Evolutionary conservation across 169 alveolate species (phyloP), one percentile per base, ranked within the genome.

Genomic region (Cryptosporidium muris): DNA sequence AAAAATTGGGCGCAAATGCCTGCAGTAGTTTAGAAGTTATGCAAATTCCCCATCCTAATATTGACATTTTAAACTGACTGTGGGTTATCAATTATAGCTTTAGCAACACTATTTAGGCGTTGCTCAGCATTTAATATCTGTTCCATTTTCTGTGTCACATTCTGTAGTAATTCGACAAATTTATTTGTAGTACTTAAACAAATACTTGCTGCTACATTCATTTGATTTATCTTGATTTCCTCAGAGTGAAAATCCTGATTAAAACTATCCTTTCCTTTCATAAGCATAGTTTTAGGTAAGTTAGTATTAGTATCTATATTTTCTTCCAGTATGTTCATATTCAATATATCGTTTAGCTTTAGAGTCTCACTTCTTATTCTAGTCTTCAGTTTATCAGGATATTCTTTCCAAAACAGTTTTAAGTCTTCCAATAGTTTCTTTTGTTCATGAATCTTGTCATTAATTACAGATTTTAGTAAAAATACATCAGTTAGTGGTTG

Each of bases 61-160:
- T 25, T 25, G 0, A 25, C 14, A 56, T 11, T 45, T 37, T 64
- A 7, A 40, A 37, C 4, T 45, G 16, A 40, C 2, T 45, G 52
- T 3, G 74, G 60, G 6, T 74, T 54, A 37, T 40, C 63, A 7
- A 74, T 54, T 12, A 74, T 5, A 25, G 85, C 85, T 40, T 60
- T 74, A 6, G 85, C 85, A 43, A 74, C 85, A 58, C 45, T 54
- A 48, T 74, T 56, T 74, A 74, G 49, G 14, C 85, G 40, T 42
- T 60, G 54, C 42, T 74, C 85, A 43, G 85, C 63, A 8, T 63
- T 68, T 14, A 74, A 40, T 36, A 74, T 74, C 43, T 42, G 42
- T 3, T 74, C 85, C 0, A 74, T 54, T 25, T 68, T 74, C 34
- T 74, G 60, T 58, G 63, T 74, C 49, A 74, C 16, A 37, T 58